Percentiles rank a stretch among this genome's conserved stretches.
Evolutionary conservation across 139 green algal species (phyloP).

Genomic region (Limnomonas spitsbergensis): DNA sequence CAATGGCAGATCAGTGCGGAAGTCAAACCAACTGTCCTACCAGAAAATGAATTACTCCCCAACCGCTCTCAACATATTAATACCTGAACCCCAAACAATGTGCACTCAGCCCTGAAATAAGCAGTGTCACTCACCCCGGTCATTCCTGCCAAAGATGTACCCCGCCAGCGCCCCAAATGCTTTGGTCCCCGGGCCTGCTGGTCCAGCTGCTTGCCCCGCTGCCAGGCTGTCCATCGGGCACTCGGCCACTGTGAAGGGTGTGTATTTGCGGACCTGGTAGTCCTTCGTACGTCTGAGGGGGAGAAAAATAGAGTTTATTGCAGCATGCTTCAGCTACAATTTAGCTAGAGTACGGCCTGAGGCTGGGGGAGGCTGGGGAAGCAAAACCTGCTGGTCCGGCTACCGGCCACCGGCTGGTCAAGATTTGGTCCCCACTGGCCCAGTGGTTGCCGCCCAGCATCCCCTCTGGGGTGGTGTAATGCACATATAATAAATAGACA

Average conservation of each 20-base stretch:
- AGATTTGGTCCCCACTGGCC: too few relatives aligned
- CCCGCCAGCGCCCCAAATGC: conserved; percentile 54
- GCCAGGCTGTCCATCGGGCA: conserved; percentile 43
- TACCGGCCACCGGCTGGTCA: too few relatives aligned
- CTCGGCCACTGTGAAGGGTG: conserved; percentile 67
- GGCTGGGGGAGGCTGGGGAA: too few relatives aligned
- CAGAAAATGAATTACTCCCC: not conserved
- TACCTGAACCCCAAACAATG: too few relatives aligned
- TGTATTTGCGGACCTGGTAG: conserved; percentile 77
- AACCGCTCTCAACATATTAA: not conserved
- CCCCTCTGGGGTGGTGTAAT: too few relatives aligned
- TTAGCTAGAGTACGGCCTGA: too few relatives aligned
- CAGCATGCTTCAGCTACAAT: too few relatives aligned
- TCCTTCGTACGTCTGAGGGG: conserved; percentile 36
- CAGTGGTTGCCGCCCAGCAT: too few relatives aligned
- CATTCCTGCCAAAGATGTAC: conserved; percentile 86
- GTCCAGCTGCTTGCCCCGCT: not conserved
- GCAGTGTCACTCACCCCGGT: conserved; percentile 15
- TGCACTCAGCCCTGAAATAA: too few relatives aligned
- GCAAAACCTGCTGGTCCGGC: too few relatives aligned
- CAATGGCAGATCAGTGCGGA: not conserved
- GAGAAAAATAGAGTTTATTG: too few relatives aligned
- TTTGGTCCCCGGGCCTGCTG: conserved; percentile 17
- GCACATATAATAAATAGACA: too few relatives aligned
- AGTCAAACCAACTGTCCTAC: not conserved